These are phyloP conservation scores for Rhizophora apiculata DNA, from an alignment of 345 rosid genomes.

Conservation along the genomic window DNA sequence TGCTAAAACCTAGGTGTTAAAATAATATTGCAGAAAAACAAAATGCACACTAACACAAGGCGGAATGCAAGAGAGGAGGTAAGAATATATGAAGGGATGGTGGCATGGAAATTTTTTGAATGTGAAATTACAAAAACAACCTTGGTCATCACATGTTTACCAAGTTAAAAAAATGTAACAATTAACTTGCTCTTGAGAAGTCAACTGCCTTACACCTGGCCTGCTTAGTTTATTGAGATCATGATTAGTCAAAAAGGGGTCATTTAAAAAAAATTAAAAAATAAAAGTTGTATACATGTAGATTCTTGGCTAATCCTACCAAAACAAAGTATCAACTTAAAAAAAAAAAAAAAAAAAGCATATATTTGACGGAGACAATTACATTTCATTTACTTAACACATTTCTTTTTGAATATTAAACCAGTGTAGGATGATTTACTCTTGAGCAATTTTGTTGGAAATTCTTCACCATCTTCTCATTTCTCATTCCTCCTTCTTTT, in stretches of 20 bases:
- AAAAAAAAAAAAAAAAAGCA: no score
- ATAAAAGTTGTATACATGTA: no score
- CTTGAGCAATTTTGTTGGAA: no score
- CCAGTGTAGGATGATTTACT: no score
- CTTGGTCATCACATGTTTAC: constrained; percentile 25
- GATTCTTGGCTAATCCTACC: no score
- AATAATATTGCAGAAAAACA: constrained; percentile 17
- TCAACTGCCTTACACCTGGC: constrained; percentile 18
- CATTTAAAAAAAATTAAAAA: not conserved
- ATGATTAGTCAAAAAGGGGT: not conserved
- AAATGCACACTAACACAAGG: constrained; percentile 30
- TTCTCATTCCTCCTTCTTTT: no score
- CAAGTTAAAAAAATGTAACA: not conserved
- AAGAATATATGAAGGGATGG: constrained; percentile 32
- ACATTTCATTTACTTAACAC: no score
- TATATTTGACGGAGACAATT: no score
- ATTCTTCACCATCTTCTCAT: no score
- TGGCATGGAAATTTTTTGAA: constrained; percentile 31
- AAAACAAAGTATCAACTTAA: no score
- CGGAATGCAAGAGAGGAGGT: constrained; percentile 25
- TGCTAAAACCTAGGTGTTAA: constrained; percentile 37
- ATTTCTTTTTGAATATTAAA: no score
- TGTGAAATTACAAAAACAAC: constrained; percentile 38
- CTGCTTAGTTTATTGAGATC: not conserved
- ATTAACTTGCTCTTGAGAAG: not conserved